Evolutionary conservation across 2,329 filamentous ascomycete species (phyloP), one percentile per base, ranked within the genome.

Genomic region (Beauveria bassiana): DNA sequence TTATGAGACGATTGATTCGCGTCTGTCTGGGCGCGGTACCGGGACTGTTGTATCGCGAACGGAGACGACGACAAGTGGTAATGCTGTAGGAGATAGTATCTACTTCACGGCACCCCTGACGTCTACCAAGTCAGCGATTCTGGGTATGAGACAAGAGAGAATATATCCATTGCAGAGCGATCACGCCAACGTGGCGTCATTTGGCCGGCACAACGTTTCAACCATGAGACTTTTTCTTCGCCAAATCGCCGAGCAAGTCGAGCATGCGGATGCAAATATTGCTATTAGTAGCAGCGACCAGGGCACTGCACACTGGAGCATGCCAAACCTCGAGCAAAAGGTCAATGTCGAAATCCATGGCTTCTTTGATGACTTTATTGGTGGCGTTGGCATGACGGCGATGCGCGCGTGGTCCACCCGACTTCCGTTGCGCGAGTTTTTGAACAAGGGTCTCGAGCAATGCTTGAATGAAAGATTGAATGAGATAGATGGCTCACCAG

Each of bases 1-100:
- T 46, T 83, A 86, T 62, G 85, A 87, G 66, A 87, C 83, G 0
- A 78, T 83, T 8, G 84, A 86, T 68, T 86, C 84, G 1, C 77
- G 79, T 1, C 73, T 86, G 5, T 81, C 80, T 0, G 79, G 79
- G 0, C 68, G 73, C 7, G 75, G 73, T 1, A 68, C 70, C 4
- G 68, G 72, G 5, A 79, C 81, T 3, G 49, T 34, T 16, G 20
- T 46, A 3, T 5, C 26, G 7, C 38, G 20, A 8, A 53, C 49
- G 5, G 24, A 40, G 14, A 53, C 47, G 5, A 45, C 7, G 4
- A 45, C 57, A 0, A 18, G n/a, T 1, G 47, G n/a, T 3, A 52
- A 59, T 3, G 38, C 5, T 9, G 40, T 9, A 2, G 5, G 73
- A 7, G 68, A 72, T 4, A 79, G 81, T 59, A 76, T 85, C 3